Percentiles rank a stretch among this genome's conserved stretches.
These are phyloP conservation scores for Lentinula detonsa DNA, from an alignment of 768 basidiomycete species.

Conservation along the genomic window DNA sequence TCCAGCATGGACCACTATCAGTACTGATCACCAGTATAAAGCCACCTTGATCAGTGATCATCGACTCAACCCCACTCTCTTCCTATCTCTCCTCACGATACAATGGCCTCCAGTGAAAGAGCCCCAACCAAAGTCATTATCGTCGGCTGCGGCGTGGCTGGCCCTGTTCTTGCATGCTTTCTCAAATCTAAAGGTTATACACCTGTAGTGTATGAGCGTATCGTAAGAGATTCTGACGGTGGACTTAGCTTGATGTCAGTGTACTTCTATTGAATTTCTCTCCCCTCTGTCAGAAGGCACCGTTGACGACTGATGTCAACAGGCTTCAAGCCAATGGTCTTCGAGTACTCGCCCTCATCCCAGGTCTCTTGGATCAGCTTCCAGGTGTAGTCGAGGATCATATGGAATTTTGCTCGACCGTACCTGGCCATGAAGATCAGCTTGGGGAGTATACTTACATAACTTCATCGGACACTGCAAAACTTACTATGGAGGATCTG, in stretches of 20 bases:
- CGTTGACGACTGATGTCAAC: background rate
- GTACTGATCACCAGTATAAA: background rate
- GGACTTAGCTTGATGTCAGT: conserved; percentile 28
- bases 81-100: background rate
- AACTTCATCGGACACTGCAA: conserved; percentile 16
- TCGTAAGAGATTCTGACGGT: conserved; percentile 10
- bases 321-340: conserved; percentile 24
- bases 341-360: conserved; percentile 20
- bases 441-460: conserved; percentile 17
- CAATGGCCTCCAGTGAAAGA: background rate
- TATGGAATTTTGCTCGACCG: conserved; percentile 11
- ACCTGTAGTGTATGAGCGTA: conserved; percentile 29
- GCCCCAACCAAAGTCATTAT: conserved; percentile 25
- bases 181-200: conserved; percentile 31
- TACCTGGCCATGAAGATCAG: conserved; percentile 19
- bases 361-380: conserved; percentile 18
- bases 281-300: background rate
- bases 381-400: conserved; percentile 14
- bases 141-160: conserved; percentile 32
- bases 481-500: conserved; percentile 9
- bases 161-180: conserved; percentile 30
- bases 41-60: background rate
- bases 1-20: background rate
- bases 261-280: background rate
- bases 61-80: background rate